Evolutionary conservation across 2,329 filamentous ascomycete genomes (phyloP), one percentile per base, ranked within the genome.

Genomic region (Cryphonectria parasitica): DNA sequence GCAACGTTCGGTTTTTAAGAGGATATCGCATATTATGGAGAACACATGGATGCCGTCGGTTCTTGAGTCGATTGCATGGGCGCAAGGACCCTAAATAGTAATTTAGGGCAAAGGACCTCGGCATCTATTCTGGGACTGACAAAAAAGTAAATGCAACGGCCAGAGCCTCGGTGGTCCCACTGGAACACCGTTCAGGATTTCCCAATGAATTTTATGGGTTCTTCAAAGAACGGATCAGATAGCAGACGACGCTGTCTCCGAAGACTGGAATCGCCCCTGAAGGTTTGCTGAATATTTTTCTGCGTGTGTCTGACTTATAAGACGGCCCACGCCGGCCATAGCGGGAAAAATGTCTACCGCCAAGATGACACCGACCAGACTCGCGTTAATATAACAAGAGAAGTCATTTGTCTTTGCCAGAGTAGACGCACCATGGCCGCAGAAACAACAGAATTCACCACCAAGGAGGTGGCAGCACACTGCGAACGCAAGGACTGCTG

Each of bases 391-490:
- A 7, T 36, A 17, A 19, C 25, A 49, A 49, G 45, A 49, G 17
- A n/a, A 11, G n/a, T 15, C 11, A 66, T 56, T 41, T 3, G 17
- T 41, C 64, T 58, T 19, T 56, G 8, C 17, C 45, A 49, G 41
- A 45, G 43, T 28, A 63, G 56, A 60, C 41, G 15, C 61, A 39
- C 69, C 73, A 67, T 73, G 76, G 70, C 73, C 69, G 36, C 68
- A 66, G 36, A 65, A 17, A 58, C 62, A 63, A 58, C 65, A 63
- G 77, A 79, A 69, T 80, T 77, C 73, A 78, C 78, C 63, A 73
- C 77, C 41, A 81, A 80, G 69, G 80, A 86, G 62, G 80, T 90
- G 39, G 83, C 84, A 11, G 78, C 77, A 41, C 88, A 90, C 76
- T 86, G 83, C 63, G 82, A 74, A 7, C 77, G 78, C 17, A 77